A percentile compares a stretch with the other conserved stretches of the same genome.
Conservation (phyloP, 164 flowering plant genomes). For the Liriodendron chinense region DNA sequence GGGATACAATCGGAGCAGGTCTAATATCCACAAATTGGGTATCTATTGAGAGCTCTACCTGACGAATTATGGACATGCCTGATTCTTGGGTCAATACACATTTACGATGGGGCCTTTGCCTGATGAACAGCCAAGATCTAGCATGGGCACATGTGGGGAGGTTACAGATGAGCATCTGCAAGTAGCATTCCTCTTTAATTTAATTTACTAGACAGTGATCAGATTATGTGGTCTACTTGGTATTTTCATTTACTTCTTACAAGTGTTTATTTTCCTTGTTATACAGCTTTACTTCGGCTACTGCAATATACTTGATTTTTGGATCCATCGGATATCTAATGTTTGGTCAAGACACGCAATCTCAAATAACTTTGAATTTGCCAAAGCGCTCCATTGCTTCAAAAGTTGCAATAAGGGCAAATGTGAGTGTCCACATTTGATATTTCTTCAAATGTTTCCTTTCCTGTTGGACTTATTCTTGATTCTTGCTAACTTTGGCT, state of each 20-base stretch:
- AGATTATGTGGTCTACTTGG: neutral
- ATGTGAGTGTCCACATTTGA: conserved; percentile 43
- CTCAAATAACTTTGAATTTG: conserved; percentile 87
- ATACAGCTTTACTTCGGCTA: conserved; percentile 66
- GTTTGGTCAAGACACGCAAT: conserved; percentile 74
- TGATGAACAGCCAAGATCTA: neutral
- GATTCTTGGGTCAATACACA: neutral
- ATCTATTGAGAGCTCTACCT: neutral
- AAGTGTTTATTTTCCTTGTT: neutral
- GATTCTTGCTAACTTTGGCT: too few relatives aligned
- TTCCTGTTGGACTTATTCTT: too few relatives aligned
- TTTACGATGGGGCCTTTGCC: neutral
- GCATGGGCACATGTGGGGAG: neutral
- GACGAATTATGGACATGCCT: neutral
- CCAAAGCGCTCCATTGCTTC: conserved; percentile 54
- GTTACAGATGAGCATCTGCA: neutral
- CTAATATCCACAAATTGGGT: neutral
- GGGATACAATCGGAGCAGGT: too few relatives aligned
- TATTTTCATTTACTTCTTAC: neutral
- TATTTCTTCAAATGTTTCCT: neutral
- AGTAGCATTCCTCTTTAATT: neutral
- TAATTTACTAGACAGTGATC: neutral
- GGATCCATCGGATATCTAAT: conserved; percentile 78
- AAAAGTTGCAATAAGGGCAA: conserved; percentile 80
- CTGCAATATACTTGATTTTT: conserved; percentile 62